Conservation (phyloP, 305 asterid genomes). For the Solanum chacoense region DNA sequence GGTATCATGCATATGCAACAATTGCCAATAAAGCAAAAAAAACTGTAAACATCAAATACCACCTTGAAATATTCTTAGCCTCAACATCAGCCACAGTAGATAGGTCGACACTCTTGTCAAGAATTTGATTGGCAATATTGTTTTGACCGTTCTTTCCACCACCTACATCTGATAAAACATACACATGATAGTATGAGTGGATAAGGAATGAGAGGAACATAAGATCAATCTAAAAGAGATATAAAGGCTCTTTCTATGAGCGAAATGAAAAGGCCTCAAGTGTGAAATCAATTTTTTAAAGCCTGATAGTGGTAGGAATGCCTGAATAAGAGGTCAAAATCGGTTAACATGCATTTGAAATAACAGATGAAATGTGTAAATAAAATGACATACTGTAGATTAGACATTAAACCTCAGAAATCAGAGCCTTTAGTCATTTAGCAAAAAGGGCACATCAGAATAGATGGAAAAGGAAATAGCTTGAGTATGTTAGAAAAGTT, state of each 20-base stretch:
- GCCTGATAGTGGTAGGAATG: neutral
- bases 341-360: neutral
- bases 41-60: constrained; percentile 1
- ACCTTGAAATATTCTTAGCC: constrained; percentile 50
- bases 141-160: constrained; percentile 60
- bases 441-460: neutral
- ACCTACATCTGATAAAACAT: constrained; percentile 38
- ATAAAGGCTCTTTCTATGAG: neutral
- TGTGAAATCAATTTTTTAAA: neutral
- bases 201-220: neutral
- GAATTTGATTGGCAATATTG: constrained; percentile 25
- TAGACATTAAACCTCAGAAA: neutral
- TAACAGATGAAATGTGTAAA: neutral
- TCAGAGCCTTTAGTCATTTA: neutral
- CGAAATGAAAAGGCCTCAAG: neutral
- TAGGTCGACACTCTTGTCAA: constrained; percentile 38
- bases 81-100: constrained; percentile 33
- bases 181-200: neutral
- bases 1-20: neutral
- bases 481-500: neutral
- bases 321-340: neutral
- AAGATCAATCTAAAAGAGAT: neutral
- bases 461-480: neutral
- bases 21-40: neutral
- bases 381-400: neutral